A percentile compares a stretch with the other conserved stretches of the same genome.
These are phyloP conservation scores for Lactarius tabidus DNA, from an alignment of 768 basidiomycete species.

Conservation along the genomic window DNA sequence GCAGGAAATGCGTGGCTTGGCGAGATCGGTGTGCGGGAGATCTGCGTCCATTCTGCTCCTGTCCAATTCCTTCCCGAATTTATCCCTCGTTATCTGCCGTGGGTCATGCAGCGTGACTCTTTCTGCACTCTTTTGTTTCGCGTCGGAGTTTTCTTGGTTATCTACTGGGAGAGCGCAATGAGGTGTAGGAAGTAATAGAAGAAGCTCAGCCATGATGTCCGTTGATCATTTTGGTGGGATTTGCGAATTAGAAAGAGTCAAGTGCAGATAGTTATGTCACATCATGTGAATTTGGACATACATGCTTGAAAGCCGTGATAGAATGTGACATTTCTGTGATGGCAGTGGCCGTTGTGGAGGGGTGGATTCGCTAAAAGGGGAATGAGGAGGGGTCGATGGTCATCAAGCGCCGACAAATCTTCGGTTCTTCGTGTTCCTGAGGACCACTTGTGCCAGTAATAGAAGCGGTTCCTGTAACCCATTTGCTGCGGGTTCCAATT, in stretches of 20 bases:
- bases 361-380: neutral
- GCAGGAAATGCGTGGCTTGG: neutral
- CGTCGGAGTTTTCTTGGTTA: neutral
- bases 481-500: neutral
- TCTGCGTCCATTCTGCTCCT: neutral
- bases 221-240: neutral
- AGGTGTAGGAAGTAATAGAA: neutral
- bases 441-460: neutral
- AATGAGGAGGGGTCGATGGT: neutral
- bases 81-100: neutral
- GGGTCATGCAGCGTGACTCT: neutral
- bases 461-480: neutral
- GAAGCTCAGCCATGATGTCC: neutral
- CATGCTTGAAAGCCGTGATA: neutral
- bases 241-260: neutral
- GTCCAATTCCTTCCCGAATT: neutral
- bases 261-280: neutral
- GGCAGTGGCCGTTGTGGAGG: neutral
- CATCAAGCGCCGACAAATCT: neutral
- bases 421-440: neutral
- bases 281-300: neutral
- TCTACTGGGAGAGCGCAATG: neutral
- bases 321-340: neutral
- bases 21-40: neutral
- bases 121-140: neutral